Percentiles rank a stretch among this genome's conserved stretches.
Conservation (phyloP, 495 filamentous ascomycete species). For the Aspergillus nanangensis region DNA sequence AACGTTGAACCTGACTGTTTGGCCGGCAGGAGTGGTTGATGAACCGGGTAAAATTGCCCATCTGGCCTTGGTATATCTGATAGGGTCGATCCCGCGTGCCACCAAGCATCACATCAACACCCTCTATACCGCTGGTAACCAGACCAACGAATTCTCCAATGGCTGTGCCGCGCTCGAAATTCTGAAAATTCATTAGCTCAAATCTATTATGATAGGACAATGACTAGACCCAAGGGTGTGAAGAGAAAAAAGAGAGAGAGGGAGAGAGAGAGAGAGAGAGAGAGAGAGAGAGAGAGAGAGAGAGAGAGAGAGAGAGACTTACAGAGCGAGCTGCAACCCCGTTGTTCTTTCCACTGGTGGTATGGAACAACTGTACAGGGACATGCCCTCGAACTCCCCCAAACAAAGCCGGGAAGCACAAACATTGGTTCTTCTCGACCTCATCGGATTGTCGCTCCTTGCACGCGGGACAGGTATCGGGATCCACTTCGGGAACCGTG, state of each 20-base stretch:
- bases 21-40: conserved; percentile 38
- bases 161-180: conserved; percentile 18
- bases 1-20: conserved; percentile 36
- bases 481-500: conserved; percentile 5
- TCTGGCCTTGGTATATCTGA: conserved; percentile 23
- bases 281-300: too few species aligned
- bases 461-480: conserved; percentile 11
- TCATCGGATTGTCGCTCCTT: conserved; percentile 14
- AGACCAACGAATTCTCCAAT: conserved; percentile 21
- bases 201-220: too few species aligned
- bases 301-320: background rate
- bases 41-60: conserved; percentile 41
- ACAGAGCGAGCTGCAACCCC: conserved; percentile 18
- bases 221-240: too few species aligned
- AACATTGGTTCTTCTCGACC: conserved; percentile 14
- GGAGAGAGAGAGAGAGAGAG: too few species aligned
- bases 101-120: conserved; percentile 34
- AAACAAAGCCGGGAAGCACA: conserved; percentile 17
- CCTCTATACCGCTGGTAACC: conserved; percentile 17
- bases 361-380: conserved; percentile 16
- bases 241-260: too few species aligned
- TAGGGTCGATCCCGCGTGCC: conserved; percentile 13
- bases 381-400: conserved; percentile 7
- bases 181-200: conserved; percentile 4
- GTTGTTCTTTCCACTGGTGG: conserved; percentile 18